Percentiles rank a stretch among this genome's conserved stretches.
Evolutionary conservation across 805 yeast genomes (phyloP).

Genomic region (Pichia californica): DNA sequence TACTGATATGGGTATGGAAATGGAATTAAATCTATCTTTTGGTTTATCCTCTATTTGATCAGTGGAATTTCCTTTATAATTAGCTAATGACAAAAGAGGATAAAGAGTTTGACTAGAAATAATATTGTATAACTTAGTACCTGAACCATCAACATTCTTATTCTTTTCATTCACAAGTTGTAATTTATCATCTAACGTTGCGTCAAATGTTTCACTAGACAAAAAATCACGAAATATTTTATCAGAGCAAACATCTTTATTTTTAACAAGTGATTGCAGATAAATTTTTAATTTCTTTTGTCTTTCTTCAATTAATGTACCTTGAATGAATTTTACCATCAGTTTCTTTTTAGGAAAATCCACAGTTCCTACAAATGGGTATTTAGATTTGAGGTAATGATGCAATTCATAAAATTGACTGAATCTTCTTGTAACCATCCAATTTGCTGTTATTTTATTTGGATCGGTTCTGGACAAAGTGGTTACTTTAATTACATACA

Average conservation of each 20-base stretch:
- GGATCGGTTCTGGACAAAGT: slow-evolving; percentile 32
- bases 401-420: slow-evolving; percentile 76
- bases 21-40: no score
- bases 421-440: slow-evolving; percentile 88
- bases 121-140: slow-evolving; percentile 28
- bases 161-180: slow-evolving; percentile 9
- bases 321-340: slow-evolving; percentile 66
- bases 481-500: slow-evolving; percentile 74
- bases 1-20: no score
- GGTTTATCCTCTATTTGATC: no score
- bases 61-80: background rate
- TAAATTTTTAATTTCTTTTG: slow-evolving; percentile 56
- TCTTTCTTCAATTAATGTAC: slow-evolving; percentile 57
- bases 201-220: slow-evolving; percentile 58
- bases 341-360: slow-evolving; percentile 57
- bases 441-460: slow-evolving; percentile 52
- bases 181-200: slow-evolving; percentile 15
- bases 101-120: slow-evolving; percentile 22
- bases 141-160: slow-evolving; percentile 19
- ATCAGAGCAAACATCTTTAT: slow-evolving; percentile 69
- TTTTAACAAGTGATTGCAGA: slow-evolving; percentile 46
- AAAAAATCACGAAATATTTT: slow-evolving; percentile 68
- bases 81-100: slow-evolving; percentile 6
- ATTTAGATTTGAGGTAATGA: slow-evolving; percentile 49
- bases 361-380: slow-evolving; percentile 42